Evolutionary conservation across 805 yeast genomes (phyloP).

Genomic region (Clavispora phyllophila): DNA sequence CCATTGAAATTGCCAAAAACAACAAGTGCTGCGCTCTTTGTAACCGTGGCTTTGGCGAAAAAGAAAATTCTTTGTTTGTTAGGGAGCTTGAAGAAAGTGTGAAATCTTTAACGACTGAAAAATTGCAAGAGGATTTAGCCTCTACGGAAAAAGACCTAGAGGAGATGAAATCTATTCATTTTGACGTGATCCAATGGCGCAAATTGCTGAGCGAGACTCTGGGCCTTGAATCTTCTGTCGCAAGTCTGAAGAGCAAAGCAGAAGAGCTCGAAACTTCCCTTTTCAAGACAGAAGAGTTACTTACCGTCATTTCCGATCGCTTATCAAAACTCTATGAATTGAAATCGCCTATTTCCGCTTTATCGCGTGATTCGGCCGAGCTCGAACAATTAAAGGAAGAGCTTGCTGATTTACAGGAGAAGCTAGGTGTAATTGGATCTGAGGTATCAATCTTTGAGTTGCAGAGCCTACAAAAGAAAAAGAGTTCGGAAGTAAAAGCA

Average conservation of each 20-base stretch:
- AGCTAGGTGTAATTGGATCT: conserved; percentile 3
- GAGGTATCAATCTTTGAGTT: conserved; percentile 38
- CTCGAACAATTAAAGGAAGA: not conserved
- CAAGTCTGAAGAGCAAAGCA: not conserved
- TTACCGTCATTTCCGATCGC: not conserved
- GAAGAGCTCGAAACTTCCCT: not conserved
- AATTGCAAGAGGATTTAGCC: conserved; percentile 25
- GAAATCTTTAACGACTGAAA: conserved; percentile 22
- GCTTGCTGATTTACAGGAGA: conserved; percentile 5
- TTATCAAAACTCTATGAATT: not conserved
- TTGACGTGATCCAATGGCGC: conserved; percentile 24
- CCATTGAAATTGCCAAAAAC: conserved; percentile 55
- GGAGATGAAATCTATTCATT: conserved; percentile 24
- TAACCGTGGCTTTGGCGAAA: conserved; percentile 53
- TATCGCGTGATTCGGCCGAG: not conserved
- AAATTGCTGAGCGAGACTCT: conserved; percentile 10
- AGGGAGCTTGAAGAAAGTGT: conserved; percentile 25
- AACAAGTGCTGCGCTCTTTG: conserved; percentile 69
- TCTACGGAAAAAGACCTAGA: conserved; percentile 29
- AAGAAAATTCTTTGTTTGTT: conserved; percentile 25
- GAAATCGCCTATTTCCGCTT: not conserved
- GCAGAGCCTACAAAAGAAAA: conserved; percentile 38
- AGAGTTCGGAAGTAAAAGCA: conserved; percentile 34
- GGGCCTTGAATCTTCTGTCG: not conserved
- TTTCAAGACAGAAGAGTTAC: not conserved